Percentiles rank a stretch among this genome's conserved stretches.
Conservation (phyloP, 805 yeast genomes). For the Lipomyces yamanashiensis region DNA sequence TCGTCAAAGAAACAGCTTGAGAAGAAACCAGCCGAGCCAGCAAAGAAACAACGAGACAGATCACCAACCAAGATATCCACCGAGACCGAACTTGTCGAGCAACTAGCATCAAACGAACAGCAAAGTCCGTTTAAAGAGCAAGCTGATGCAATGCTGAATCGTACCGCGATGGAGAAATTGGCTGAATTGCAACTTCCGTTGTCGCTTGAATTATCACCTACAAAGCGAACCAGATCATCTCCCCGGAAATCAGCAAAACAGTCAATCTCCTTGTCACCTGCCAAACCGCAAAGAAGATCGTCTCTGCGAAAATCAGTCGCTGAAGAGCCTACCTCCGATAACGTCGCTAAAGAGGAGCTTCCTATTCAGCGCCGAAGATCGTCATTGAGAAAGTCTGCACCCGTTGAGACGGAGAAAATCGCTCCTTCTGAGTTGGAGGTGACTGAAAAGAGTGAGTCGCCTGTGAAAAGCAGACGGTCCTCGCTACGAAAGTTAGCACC, state of each 20-base stretch:
- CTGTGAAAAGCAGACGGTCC: neutral
- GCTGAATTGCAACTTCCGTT: neutral
- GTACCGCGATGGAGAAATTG: too few species aligned
- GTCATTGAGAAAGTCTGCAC: neutral
- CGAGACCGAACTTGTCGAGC: neutral
- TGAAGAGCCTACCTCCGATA: too few species aligned
- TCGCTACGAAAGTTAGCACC: neutral
- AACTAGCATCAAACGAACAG: neutral
- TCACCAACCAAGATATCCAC: neutral
- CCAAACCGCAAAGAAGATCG: neutral
- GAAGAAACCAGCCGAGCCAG: neutral
- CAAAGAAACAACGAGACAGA: neutral
- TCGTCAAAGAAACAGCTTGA: neutral
- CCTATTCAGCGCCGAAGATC: too few species aligned
- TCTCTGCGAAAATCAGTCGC: neutral
- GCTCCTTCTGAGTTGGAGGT: neutral
- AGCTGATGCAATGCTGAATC: neutral
- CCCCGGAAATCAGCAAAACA: neutral
- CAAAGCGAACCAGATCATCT: neutral
- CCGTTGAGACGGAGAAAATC: neutral
- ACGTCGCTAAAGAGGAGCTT: too few species aligned
- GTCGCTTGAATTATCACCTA: constrained; percentile 2
- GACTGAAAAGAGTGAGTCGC: neutral
- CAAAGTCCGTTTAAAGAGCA: neutral
- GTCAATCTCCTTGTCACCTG: neutral